These are phyloP conservation scores for Helianthus annuus DNA, from an alignment of 129 eudicot species.

Conservation along the genomic window HanXRQr2.0-SUNRISE NC_035446.2:137869095-137869594, in stretches of 20 bases:
- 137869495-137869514: neutral
- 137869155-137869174: slow-evolving; percentile 22
- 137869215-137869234: slow-evolving; percentile 56
- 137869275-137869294: slow-evolving; percentile 72
- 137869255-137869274: slow-evolving; percentile 67
- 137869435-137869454: slow-evolving; percentile 7
- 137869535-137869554: slow-evolving; percentile 52
- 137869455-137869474: slow-evolving; percentile 36
- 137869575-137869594: slow-evolving; percentile 68
- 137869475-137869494: slow-evolving; percentile 35
- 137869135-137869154: neutral
- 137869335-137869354: slow-evolving; percentile 16
- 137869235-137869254: slow-evolving; percentile 45
- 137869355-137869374: slow-evolving; percentile 28
- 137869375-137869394: slow-evolving; percentile 16
- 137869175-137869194: slow-evolving; percentile 70
- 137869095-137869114: slow-evolving; percentile 64
- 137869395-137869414: slow-evolving; percentile 22
- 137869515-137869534: neutral
- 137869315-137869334: slow-evolving; percentile 54
- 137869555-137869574: slow-evolving; percentile 75
- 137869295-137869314: slow-evolving; percentile 64
- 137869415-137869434: slow-evolving; percentile 26
- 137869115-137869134: neutral
- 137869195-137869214: slow-evolving; percentile 44